phyloP scores from a whole-genome alignment of 306 rosid genomes.

The Oxytropis ochrocephala region DNA sequence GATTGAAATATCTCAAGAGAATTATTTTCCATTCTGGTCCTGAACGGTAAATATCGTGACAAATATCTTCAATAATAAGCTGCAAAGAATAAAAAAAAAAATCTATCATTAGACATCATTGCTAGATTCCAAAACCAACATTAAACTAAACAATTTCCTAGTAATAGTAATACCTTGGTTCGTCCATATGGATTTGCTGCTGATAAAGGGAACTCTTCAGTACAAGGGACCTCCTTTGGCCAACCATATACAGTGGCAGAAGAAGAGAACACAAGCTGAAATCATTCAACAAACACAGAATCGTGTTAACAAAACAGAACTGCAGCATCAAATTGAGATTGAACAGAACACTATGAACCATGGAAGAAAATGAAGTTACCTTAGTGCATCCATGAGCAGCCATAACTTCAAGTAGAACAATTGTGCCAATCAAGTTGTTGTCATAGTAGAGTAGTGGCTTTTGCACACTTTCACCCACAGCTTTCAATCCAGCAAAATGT shows the following conservation, averaged over 20 bases:
- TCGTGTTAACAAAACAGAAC: slow-evolving; percentile 9
- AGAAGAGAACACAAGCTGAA: slow-evolving; percentile 98
- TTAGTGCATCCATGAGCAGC: slow-evolving; percentile 90
- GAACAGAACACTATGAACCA: not conserved
- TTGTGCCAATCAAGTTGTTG: slow-evolving; percentile 90
- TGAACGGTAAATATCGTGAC: slow-evolving; percentile 54
- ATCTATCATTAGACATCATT: slow-evolving; percentile 12
- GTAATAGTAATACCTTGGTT: slow-evolving; percentile 76
- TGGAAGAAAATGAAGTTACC: slow-evolving; percentile 33
- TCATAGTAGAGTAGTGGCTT: slow-evolving; percentile 70
- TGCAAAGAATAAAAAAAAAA: slow-evolving; percentile 40
- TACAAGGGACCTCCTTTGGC: slow-evolving; percentile 96
- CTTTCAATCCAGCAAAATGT: slow-evolving; percentile 95
- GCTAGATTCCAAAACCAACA: slow-evolving; percentile 9
- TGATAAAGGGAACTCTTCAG: slow-evolving; percentile 85
- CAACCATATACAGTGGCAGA: slow-evolving; percentile 99
- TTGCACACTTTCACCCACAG: slow-evolving; percentile 94
- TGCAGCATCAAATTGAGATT: not conserved
- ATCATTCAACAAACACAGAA: slow-evolving; percentile 22
- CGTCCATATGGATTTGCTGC: slow-evolving; percentile 91
- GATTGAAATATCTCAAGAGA: slow-evolving; percentile 91
- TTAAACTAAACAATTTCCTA: not conserved
- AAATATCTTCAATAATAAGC: slow-evolving; percentile 87
- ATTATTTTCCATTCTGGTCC: slow-evolving; percentile 84
- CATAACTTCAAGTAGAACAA: slow-evolving; percentile 85